Conservation (phyloP, 768 basidiomycete species). For the Boletus huronensis region DNA sequence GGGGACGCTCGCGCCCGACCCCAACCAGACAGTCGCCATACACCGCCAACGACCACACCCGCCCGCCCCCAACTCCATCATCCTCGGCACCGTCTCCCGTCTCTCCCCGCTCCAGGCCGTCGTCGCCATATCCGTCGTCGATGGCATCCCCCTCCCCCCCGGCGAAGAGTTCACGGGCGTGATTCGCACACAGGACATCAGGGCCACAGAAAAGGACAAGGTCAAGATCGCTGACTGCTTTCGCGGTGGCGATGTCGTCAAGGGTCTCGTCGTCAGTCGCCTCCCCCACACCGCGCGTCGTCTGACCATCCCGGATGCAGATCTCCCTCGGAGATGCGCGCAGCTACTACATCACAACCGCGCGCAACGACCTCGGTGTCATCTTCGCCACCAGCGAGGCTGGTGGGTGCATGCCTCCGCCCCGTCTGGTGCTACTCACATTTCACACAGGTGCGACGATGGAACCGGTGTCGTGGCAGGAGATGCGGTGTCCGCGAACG, state of each 20-base stretch:
- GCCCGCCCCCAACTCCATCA: slow-evolving; percentile 68
- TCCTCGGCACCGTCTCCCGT: slow-evolving; percentile 80
- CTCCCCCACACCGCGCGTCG: neutral
- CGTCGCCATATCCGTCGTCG: slow-evolving; percentile 81
- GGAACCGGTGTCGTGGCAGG: slow-evolving; percentile 86
- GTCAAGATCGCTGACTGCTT: slow-evolving; percentile 90
- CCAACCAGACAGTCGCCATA: slow-evolving; percentile 54
- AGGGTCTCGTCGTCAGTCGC: slow-evolving; percentile 72
- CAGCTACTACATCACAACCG: slow-evolving; percentile 90
- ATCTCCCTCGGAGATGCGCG: slow-evolving; percentile 90
- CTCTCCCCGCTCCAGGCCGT: slow-evolving; percentile 81
- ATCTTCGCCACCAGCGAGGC: slow-evolving; percentile 89
- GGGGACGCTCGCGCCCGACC: slow-evolving; percentile 47
- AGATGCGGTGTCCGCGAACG: slow-evolving; percentile 85
- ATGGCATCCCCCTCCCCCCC: slow-evolving; percentile 74
- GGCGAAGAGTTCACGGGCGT: slow-evolving; percentile 91
- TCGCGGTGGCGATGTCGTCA: slow-evolving; percentile 86
- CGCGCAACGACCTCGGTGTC: slow-evolving; percentile 85
- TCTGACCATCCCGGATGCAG: slow-evolving; percentile 37
- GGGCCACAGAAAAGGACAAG: slow-evolving; percentile 87
- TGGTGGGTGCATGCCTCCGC: slow-evolving; percentile 42
- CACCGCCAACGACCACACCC: slow-evolving; percentile 67
- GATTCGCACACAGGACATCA: slow-evolving; percentile 82
- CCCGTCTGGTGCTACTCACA: slow-evolving; percentile 2
- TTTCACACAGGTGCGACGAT: slow-evolving; percentile 62